phyloP scores from a whole-genome alignment of 2,329 filamentous ascomycete genomes.

The Colletotrichum cuscutae region DNA sequence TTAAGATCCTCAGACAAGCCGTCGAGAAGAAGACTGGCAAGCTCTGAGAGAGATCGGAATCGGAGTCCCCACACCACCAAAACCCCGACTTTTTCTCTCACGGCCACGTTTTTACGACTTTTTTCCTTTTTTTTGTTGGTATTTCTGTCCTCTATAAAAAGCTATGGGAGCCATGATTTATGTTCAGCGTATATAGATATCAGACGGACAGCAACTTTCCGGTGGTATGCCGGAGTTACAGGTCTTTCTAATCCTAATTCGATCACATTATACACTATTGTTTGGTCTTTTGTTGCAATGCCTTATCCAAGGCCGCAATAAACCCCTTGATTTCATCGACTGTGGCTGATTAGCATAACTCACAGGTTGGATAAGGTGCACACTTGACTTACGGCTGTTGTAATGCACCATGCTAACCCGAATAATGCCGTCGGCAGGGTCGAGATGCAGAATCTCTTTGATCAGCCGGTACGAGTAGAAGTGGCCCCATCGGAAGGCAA shows the following conservation, averaged over 20 bases:
- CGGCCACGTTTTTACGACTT: slow-evolving; percentile 29
- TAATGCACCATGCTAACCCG: slow-evolving; percentile 80
- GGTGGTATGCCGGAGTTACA: not conserved
- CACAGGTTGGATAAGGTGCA: not conserved
- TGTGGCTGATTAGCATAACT: slow-evolving; percentile 36
- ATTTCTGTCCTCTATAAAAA: slow-evolving; percentile 1
- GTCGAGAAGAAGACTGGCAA: slow-evolving; percentile 71
- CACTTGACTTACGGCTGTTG: slow-evolving; percentile 68
- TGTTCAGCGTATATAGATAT: slow-evolving; percentile 19
- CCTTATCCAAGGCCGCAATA: slow-evolving; percentile 62
- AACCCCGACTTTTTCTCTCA: not conserved
- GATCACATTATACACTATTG: slow-evolving; percentile 5
- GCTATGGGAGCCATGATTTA: slow-evolving; percentile 28
- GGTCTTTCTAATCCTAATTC: slow-evolving; percentile 28
- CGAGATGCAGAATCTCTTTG: slow-evolving; percentile 67
- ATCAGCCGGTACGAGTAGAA: slow-evolving; percentile 76
- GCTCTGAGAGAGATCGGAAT: slow-evolving; percentile 41
- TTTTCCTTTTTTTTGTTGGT: not conserved
- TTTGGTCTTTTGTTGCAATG: slow-evolving; percentile 46
- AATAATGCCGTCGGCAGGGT: slow-evolving; percentile 68
- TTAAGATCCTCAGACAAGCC: slow-evolving; percentile 80
- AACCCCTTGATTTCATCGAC: slow-evolving; percentile 67
- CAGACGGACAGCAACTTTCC: slow-evolving; percentile 12
- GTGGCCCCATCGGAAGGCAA: slow-evolving; percentile 73
- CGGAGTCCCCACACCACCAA: no score